phyloP scores from a whole-genome alignment of 805 yeast species.

The Alloascoidea africana region DNA sequence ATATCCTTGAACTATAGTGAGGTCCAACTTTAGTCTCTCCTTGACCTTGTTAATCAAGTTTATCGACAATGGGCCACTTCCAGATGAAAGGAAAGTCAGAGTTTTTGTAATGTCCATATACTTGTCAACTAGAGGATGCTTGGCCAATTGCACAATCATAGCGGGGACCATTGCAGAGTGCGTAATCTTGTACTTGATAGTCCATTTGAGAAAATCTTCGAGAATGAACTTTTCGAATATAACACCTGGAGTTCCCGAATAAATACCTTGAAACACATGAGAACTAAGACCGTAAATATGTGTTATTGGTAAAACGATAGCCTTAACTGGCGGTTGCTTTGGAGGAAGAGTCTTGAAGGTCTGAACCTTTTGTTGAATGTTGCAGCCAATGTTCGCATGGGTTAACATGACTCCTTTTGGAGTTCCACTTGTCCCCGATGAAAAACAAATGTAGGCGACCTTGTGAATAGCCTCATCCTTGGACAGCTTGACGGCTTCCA shows the following conservation, averaged over 20 bases:
- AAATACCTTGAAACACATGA: background rate
- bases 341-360: slow-evolving; percentile 5
- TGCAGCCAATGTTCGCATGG: slow-evolving; percentile 34
- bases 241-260: slow-evolving; percentile 9
- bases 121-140: slow-evolving; percentile 25
- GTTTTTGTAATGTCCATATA: slow-evolving; percentile 22
- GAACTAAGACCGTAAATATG: slow-evolving; percentile 16
- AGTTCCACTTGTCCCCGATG: slow-evolving; percentile 3
- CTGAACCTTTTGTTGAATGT: slow-evolving; percentile 13
- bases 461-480: background rate
- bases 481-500: background rate
- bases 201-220: slow-evolving; percentile 12
- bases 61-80: slow-evolving; percentile 30
- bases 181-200: slow-evolving; percentile 19
- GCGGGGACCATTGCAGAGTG: slow-evolving; percentile 26
- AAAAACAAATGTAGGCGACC: slow-evolving; percentile 1
- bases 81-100: slow-evolving; percentile 22
- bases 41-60: background rate
- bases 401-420: slow-evolving; percentile 66
- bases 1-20: slow-evolving; percentile 27
- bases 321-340: slow-evolving; percentile 16
- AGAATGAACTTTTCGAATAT: slow-evolving; percentile 19
- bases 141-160: slow-evolving; percentile 28
- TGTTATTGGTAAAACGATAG: slow-evolving; percentile 18
- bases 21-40: background rate